A percentile compares a stretch with the other conserved stretches of the same genome.
Conservation (phyloP, 2,329 filamentous ascomycete genomes). For the Aureobasidium namibiae region DNA sequence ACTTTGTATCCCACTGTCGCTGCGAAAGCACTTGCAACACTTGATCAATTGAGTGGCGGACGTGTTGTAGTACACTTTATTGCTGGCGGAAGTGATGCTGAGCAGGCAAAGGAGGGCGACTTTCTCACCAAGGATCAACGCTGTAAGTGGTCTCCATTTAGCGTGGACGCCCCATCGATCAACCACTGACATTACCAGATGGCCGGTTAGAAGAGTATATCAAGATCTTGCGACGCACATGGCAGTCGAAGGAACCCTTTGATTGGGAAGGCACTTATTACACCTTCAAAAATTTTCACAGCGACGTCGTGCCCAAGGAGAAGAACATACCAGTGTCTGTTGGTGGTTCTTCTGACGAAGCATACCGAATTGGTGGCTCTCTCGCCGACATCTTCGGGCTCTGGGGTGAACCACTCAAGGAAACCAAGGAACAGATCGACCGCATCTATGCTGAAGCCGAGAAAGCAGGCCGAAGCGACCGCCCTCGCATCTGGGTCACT, state of each 20-base stretch:
- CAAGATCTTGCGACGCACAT: conserved; percentile 50
- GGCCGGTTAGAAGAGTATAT: conserved; percentile 54
- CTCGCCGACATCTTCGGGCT: conserved; percentile 56
- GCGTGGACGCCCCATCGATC: not conserved
- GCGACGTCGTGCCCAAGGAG: conserved; percentile 45
- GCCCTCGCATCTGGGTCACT: conserved; percentile 55
- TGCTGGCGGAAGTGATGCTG: conserved; percentile 51
- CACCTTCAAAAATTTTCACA: conserved; percentile 51
- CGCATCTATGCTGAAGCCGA: conserved; percentile 51
- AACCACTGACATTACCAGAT: conserved; percentile 21
- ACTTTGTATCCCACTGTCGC: conserved; percentile 55
- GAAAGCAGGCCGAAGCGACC: conserved; percentile 48
- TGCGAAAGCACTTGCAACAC: conserved; percentile 52
- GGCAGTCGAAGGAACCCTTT: conserved; percentile 49
- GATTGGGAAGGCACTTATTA: conserved; percentile 56
- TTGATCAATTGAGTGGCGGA: conserved; percentile 51
- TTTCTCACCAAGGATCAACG: conserved; percentile 51
- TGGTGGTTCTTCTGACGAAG: conserved; percentile 50
- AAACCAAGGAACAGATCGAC: conserved; percentile 56
- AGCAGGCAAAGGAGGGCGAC: conserved; percentile 54
- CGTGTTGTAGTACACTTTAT: conserved; percentile 57
- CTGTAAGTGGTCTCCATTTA: conserved; percentile 21
- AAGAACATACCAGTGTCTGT: conserved; percentile 50
- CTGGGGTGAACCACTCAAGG: conserved; percentile 56
- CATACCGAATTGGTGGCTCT: conserved; percentile 51